A percentile compares a stretch with the other conserved stretches of the same genome.
These are phyloP conservation scores for Balansia obtecta DNA, from an alignment of 2,329 filamentous ascomycete genomes.

Conservation along the genomic window DNA sequence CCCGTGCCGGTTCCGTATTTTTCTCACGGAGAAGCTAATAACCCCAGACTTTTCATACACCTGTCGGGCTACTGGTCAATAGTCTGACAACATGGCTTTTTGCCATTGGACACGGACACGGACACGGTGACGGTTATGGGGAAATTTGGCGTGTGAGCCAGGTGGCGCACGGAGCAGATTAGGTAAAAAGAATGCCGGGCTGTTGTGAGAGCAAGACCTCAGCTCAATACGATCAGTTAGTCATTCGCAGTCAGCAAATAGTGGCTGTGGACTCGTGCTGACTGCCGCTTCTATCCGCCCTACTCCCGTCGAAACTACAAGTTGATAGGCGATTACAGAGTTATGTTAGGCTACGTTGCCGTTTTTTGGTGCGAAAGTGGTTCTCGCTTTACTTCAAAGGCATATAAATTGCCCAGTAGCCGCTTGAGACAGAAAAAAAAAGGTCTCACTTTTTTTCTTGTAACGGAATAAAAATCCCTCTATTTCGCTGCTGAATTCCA, in stretches of 20 bases:
- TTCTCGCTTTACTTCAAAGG: too few relatives aligned
- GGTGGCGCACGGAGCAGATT: not conserved
- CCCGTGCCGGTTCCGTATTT: not conserved
- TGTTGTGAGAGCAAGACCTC: not conserved
- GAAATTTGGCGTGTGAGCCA: not conserved
- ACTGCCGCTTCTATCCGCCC: not conserved
- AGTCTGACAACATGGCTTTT: not conserved
- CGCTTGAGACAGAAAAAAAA: not conserved
- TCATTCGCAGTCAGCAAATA: not conserved
- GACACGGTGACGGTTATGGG: not conserved
- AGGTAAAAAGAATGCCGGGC: not conserved
- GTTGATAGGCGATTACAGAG: too few relatives aligned
- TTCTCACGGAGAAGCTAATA: not conserved
- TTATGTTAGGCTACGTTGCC: too few relatives aligned
- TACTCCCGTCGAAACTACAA: too few relatives aligned
- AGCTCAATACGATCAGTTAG: not conserved
- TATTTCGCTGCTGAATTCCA: not conserved
- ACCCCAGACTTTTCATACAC: not conserved
- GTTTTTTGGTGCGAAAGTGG: too few relatives aligned
- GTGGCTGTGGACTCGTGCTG: not conserved
- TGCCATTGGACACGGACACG: not conserved
- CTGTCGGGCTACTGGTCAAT: not conserved
- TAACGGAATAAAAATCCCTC: not conserved
- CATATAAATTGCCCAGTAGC: not conserved
- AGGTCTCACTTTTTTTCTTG: not conserved